Evolutionary conservation across 2,329 filamentous ascomycete genomes (phyloP).

Genomic region (Pseudogymnoascus sp.): DNA sequence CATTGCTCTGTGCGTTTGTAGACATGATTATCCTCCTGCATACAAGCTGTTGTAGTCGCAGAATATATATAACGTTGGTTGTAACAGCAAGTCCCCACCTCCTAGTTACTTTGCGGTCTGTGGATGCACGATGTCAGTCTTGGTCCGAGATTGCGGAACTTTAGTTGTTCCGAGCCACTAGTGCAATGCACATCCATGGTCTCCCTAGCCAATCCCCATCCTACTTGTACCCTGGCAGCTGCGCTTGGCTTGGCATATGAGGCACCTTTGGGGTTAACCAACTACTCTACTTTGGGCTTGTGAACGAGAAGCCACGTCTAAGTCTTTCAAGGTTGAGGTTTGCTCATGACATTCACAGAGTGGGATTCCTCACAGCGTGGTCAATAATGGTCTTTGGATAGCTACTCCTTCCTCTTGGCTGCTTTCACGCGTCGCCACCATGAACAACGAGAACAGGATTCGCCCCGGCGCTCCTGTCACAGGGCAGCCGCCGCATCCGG

Average conservation of each 20-base stretch:
- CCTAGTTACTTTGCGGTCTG: not conserved
- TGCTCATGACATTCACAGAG: not conserved
- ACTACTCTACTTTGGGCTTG: not conserved
- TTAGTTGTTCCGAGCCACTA: not conserved
- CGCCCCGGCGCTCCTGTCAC: not conserved
- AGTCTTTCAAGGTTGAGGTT: not conserved
- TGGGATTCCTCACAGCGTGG: not conserved
- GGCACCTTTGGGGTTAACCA: not conserved
- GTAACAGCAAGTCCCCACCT: not conserved
- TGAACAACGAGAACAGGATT: not conserved
- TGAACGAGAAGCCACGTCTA: not conserved
- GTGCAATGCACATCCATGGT: not conserved
- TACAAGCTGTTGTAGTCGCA: not conserved
- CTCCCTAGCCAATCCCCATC: not conserved
- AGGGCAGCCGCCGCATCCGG: conserved; percentile 5
- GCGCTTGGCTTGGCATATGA: not conserved
- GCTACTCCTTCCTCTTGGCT: not conserved
- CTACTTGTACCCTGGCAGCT: not conserved
- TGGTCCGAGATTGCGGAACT: not conserved
- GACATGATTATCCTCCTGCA: conserved; percentile 2
- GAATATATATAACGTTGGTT: not conserved
- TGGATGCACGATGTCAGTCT: not conserved
- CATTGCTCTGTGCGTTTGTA: not conserved
- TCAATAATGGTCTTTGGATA: conserved; percentile 8
- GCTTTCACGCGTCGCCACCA: conserved; percentile 5